Base-by-base conservation (phyloP, 768 basidiomycete species). In the Macrolepiota dolichaula region DNA sequence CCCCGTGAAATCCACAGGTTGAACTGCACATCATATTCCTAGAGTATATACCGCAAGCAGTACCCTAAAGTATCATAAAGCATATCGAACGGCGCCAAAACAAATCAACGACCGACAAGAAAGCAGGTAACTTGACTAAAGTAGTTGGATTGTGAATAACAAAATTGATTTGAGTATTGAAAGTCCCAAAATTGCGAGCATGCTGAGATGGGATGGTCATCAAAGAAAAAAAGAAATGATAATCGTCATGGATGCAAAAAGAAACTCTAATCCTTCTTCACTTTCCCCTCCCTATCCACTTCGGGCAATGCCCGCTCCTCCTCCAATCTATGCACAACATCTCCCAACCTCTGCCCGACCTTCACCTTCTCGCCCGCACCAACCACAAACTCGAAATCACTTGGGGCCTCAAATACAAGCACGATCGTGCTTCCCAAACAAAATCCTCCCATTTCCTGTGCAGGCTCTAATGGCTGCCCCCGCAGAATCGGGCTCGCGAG, bases 401-500 rank as follows among this genome's bases (percentile, higher is more conserved):
- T 76, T 0, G 97, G 96, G 0, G 95, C 97, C 75, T 99, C 97
- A 69, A 98, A 97, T 1, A 98, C 93, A 49, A 98, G 81, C n/a
- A 99, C 96, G 68, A 98, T 92, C 4, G 96, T 98, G 73, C 91
- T 94, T 4, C 96, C 96, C 3, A 98, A 79, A 68, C 88, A 90
- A 77, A 99, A 99, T 1, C 96, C 97, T 35, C 97, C 97, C 91
- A 98, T 94, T 77, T 99, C 96, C 72, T 97, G 92, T 0, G 92
- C 96, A 1, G 91, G 81, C 0, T 78, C 79, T 49, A 98, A 80
- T 1, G 96, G 96, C 69, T 97, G 94, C 0, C 97, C 97, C 17
- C 86, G 82, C 37, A 98, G 80, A 27, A 98, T 74, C 0, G 87
- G 77, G 1, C 91, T 94, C 0, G 96, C 96, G 4, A 82, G 83